Evolutionary conservation across 1,284 basidiomycete species (phyloP).

Genomic region (Leccinum angustisporum): DNA sequence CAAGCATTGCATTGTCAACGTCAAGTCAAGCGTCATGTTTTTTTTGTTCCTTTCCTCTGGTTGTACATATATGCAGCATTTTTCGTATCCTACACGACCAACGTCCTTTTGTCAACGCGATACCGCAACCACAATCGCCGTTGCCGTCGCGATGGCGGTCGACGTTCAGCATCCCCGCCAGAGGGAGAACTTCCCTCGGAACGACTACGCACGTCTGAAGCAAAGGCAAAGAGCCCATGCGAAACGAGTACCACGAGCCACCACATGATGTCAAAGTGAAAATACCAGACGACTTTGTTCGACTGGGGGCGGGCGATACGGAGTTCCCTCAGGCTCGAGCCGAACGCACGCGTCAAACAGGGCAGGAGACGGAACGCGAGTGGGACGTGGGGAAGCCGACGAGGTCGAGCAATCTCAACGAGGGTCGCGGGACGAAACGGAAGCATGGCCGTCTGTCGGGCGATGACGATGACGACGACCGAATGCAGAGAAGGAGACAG

Average conservation of each 20-base stretch:
- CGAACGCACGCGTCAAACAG: slow-evolving; percentile 28
- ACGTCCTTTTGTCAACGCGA: too few relatives aligned
- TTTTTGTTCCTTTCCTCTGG: too few relatives aligned
- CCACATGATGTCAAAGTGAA: slow-evolving; percentile 12
- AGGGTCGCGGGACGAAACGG: slow-evolving; percentile 39
- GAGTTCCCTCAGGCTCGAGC: slow-evolving; percentile 22
- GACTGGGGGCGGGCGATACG: slow-evolving; percentile 45
- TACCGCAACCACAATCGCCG: neutral
- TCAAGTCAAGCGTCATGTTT: neutral
- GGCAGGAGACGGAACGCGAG: slow-evolving; percentile 38
- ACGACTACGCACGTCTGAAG: slow-evolving; percentile 19
- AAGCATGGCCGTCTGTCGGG: slow-evolving; percentile 41
- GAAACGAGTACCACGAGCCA: slow-evolving; percentile 8
- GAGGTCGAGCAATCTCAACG: slow-evolving; percentile 22
- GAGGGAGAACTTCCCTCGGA: slow-evolving; percentile 12
- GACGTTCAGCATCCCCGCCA: slow-evolving; percentile 18
- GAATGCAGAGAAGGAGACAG: slow-evolving; percentile 19
- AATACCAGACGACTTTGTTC: slow-evolving; percentile 56
- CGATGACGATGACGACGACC: slow-evolving; percentile 48
- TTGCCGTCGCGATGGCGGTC: neutral
- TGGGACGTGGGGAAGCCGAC: slow-evolving; percentile 42
- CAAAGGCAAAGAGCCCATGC: slow-evolving; percentile 20
- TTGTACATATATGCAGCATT: too few relatives aligned
- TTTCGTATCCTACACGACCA: too few relatives aligned
- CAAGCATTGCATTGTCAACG: neutral